Evolutionary conservation across 1,284 basidiomycete species (phyloP), one percentile per base, ranked within the genome.

Genomic region (Spongiforma sp.): DNA sequence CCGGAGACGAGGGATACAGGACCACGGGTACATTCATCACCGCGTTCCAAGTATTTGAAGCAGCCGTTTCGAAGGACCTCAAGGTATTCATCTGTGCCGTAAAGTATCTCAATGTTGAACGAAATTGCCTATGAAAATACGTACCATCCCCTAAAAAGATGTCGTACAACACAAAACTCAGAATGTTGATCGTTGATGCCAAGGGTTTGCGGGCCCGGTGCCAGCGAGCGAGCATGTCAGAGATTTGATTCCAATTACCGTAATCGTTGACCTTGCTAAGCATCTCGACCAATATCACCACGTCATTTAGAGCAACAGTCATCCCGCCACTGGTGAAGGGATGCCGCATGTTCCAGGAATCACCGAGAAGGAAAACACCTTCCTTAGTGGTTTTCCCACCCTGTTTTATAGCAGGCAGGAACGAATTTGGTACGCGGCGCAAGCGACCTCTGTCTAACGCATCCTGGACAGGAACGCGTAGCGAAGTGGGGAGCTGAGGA

Each of bases 311-410:
- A 3, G 94, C 95, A 52, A 97, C 95, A 2, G 94, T 96, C 96
- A 98, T 98, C 9, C 96, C 96, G 24, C 95, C 97, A 14, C 98
- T 98, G 0, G 97, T 99, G 15, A 99, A 84, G 0, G 98, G 97
- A 79, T 99, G 98, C 2, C 98, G 92, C 96, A 99, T 99, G 77
- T 99, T 99, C 92, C 96, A 97, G 2, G 97, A 91, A 77, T 99
- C 98, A 7, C 98, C 98, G 48, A 98, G 84, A 62, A 99, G 86
- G 67, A 99, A 84, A 11, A 90, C 90, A 26, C 96, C 96, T 61
- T 88, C 82, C 66, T 89, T 91, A 14, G 82, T 80, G 37, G 77
- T 72, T 15, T 73, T 71, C 4, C 78, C 78, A 61, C 93, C 94
- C 76, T 99, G 98, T 73, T 92, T 85, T 21, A 90, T 84, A 0